Conservation (phyloP, 106 monocot genomes). For the Cymbidium sinense region DNA sequence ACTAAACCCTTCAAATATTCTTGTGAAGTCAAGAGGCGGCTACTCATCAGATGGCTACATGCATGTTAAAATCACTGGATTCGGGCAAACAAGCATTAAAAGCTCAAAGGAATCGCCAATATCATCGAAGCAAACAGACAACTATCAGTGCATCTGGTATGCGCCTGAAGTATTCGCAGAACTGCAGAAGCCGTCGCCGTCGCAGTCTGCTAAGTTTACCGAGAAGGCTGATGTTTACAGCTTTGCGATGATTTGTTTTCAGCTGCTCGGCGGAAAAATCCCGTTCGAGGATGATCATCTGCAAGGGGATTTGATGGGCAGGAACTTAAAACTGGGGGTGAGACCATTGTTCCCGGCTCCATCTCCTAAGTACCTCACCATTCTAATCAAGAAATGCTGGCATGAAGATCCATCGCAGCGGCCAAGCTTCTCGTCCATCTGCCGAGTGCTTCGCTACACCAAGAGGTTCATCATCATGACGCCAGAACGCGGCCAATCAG, state of each 20-base stretch:
- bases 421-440: conserved; percentile 13
- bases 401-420: conserved; percentile 58
- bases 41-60: conserved; percentile 36
- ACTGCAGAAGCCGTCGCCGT: conserved; percentile 12
- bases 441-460: conserved; percentile 61
- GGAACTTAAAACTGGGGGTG: conserved; percentile 73
- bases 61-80: conserved; percentile 36
- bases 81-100: conserved; percentile 21
- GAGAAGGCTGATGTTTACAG: conserved; percentile 81
- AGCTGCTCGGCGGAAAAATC: conserved; percentile 30
- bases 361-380: conserved; percentile 69
- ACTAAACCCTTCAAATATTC: conserved; percentile 51
- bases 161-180: conserved; percentile 55
- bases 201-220: conserved; percentile 13
- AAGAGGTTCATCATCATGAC: conserved; percentile 66
- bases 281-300: conserved; percentile 80
- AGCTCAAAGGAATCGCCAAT: neutral
- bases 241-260: conserved; percentile 74
- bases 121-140: no score
- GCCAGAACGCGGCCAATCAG: conserved; percentile 38
- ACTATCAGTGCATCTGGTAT: conserved; percentile 45
- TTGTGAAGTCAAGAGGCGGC: conserved; percentile 32
- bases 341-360: conserved; percentile 74
- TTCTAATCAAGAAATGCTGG: conserved; percentile 78
- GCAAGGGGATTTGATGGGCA: conserved; percentile 82